Conservation (phyloP, 805 yeast species). For the Pichia cephalocereana region DNA sequence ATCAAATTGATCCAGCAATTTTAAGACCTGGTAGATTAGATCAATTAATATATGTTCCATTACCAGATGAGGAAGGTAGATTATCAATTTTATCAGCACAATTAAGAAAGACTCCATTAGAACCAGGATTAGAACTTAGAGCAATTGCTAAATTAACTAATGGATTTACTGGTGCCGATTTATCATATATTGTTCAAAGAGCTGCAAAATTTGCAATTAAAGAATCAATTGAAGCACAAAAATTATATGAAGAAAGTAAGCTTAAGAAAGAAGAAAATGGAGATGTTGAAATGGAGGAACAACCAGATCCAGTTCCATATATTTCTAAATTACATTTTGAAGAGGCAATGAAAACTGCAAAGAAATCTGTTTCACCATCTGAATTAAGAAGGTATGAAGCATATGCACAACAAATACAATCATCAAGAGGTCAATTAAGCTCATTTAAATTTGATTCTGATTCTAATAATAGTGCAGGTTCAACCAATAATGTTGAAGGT, state of each 20-base stretch:
- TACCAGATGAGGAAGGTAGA: conserved; percentile 95
- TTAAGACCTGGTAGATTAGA: conserved; percentile 99
- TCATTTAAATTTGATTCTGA: conserved; percentile 67
- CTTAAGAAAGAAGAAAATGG: conserved; percentile 37
- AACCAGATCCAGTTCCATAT: conserved; percentile 91
- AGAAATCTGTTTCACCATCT: conserved; percentile 93
- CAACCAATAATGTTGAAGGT: conserved; percentile 18
- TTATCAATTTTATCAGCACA: conserved; percentile 90
- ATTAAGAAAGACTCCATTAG: conserved; percentile 96
- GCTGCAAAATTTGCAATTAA: conserved; percentile 98
- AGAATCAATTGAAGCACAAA: conserved; percentile 88
- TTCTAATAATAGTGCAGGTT: neutral
- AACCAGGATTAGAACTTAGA: conserved; percentile 84
- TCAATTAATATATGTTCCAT: conserved; percentile 95
- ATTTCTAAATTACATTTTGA: conserved; percentile 92
- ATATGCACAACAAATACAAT: conserved; percentile 91
- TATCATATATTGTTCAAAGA: conserved; percentile 94
- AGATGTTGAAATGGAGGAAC: conserved; percentile 47
- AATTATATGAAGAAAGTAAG: conserved; percentile 39
- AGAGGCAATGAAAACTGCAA: conserved; percentile 99
- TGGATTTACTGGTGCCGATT: conserved; percentile 99
- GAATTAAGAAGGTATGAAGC: conserved; percentile 98
- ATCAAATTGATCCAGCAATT: conserved; percentile 97
- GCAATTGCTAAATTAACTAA: conserved; percentile 91
- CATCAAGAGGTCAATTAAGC: conserved; percentile 90